A percentile compares a stretch with the other conserved stretches of the same genome.
Evolutionary conservation across 495 filamentous ascomycete genomes (phyloP).

Genomic region (Aspergillus olivimuriae): DNA sequence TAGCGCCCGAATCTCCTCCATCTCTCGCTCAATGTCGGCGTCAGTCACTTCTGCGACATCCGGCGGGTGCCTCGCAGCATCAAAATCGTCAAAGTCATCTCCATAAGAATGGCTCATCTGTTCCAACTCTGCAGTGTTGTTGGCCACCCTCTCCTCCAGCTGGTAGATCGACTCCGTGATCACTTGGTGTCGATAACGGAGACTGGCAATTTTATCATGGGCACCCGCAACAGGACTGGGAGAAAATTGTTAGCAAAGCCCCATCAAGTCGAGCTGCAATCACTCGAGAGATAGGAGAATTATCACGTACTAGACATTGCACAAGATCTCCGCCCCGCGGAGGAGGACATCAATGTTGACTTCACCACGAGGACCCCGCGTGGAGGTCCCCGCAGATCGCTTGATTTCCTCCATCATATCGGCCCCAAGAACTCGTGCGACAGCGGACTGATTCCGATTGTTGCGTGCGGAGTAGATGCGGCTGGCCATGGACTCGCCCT

Average conservation of each 20-base stretch:
- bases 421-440: constrained; percentile 80
- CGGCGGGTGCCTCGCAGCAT: constrained; percentile 34
- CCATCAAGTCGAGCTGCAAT: neutral
- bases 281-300: no score
- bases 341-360: constrained; percentile 84
- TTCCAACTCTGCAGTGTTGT: constrained; percentile 68
- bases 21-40: constrained; percentile 67
- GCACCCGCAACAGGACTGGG: constrained; percentile 71
- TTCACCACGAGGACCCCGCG: constrained; percentile 49
- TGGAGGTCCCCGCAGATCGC: constrained; percentile 42
- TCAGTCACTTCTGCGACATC: constrained; percentile 54
- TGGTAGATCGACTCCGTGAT: constrained; percentile 67
- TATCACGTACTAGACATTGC: constrained; percentile 77
- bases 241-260: neutral
- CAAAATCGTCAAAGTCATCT: constrained; percentile 29
- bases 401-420: constrained; percentile 82
- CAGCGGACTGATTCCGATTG: constrained; percentile 72
- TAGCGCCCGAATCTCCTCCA: constrained; percentile 71
- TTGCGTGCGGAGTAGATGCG: constrained; percentile 46
- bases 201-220: constrained; percentile 64
- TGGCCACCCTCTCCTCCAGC: constrained; percentile 73
- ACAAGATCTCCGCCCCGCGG: constrained; percentile 84
- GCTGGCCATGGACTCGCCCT: constrained; percentile 41
- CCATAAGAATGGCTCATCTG: constrained; percentile 57
- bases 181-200: constrained; percentile 65